phyloP scores from a whole-genome alignment of 495 filamentous ascomycete genomes.

The Thozetella sp. region DNA sequence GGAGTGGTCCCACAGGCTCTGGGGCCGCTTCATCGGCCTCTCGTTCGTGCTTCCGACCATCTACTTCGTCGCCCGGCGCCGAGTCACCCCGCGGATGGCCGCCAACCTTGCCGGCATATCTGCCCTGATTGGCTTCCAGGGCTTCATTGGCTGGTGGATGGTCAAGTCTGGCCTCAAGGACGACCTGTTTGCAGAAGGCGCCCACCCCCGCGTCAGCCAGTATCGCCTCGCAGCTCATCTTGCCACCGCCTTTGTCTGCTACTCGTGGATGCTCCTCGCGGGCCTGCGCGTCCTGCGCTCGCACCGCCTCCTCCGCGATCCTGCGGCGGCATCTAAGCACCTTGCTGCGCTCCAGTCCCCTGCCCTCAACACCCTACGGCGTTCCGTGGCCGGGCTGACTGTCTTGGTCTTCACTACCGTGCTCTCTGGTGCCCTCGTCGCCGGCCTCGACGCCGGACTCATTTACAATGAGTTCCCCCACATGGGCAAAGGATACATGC shows the following conservation, averaged over 20 bases:
- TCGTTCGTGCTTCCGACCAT: slow-evolving; percentile 84
- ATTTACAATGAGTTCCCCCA: slow-evolving; percentile 98
- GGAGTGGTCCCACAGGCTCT: slow-evolving; percentile 97
- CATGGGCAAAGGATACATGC: slow-evolving; percentile 84
- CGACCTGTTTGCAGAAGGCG: slow-evolving; percentile 88
- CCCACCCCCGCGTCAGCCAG: slow-evolving; percentile 89
- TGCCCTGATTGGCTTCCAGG: slow-evolving; percentile 90
- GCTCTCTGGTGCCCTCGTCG: slow-evolving; percentile 91
- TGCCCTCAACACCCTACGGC: slow-evolving; percentile 69
- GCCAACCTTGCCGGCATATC: slow-evolving; percentile 78
- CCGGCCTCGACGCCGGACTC: slow-evolving; percentile 90
- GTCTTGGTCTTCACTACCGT: slow-evolving; percentile 84
- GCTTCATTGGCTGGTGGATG: slow-evolving; percentile 99
- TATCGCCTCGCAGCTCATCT: slow-evolving; percentile 91
- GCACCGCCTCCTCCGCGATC: slow-evolving; percentile 65
- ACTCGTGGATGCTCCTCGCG: slow-evolving; percentile 91
- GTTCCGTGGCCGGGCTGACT: slow-evolving; percentile 71
- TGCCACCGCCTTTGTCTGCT: slow-evolving; percentile 86
- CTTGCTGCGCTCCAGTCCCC: slow-evolving; percentile 65
- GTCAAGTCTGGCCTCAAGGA: slow-evolving; percentile 94
- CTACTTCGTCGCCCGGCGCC: slow-evolving; percentile 84
- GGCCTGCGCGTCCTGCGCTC: slow-evolving; percentile 83
- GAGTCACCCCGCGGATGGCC: slow-evolving; percentile 79
- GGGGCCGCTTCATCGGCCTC: slow-evolving; percentile 91
- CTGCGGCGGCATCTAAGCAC: slow-evolving; percentile 52